Evolutionary conservation across 208 protist genomes (phyloP), one percentile per base, ranked within the genome.

Genomic region (Trypanosoma grayi): DNA sequence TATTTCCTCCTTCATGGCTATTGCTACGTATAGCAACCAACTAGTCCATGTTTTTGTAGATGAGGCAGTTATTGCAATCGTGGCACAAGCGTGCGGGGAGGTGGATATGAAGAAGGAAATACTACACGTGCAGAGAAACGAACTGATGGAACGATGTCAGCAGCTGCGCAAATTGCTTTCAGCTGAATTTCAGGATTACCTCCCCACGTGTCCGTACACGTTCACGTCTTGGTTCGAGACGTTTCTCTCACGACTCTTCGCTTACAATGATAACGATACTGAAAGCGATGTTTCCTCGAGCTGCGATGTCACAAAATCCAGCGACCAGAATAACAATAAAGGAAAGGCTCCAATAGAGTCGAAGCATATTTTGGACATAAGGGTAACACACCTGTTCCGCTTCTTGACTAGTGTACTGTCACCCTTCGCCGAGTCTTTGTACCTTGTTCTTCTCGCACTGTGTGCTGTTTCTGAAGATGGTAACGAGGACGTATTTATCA

Each of bases 31-130:
- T 60, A 83, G 81, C 13, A 96, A 94, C 65, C 87, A 96, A 60
- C 74, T 96, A 34, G 81, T 96, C 62, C 90, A 96, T 54, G 39
- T 92, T 31, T 94, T 93, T 68, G 48, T 87, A 6, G 83, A 94
- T 48, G 85, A 93, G 44, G 85, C 81, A 2, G 50, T 96, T 40
- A 43, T 94, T 30, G 73, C 71, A 6, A 65, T 90, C 3, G 77
- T 81, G 16, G 77, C 85, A 9, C 70, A 70, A 28, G 68, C 67
- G n/a, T 77, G 66, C 43, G 65, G 66, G 34, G 58, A 73, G 25
- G 22, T 61, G 10, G 37, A 66, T 48, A 48, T 7, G 2, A 28
- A 53, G 16, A 44, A 5, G 46, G 41, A 47, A 11, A 52, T 39
- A 44, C 13, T 60, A 47, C 52, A 51, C 22, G 70, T 89, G n/a